phyloP scores from a whole-genome alignment of 139 green algal species.

The Chlorella sp. region DNA sequence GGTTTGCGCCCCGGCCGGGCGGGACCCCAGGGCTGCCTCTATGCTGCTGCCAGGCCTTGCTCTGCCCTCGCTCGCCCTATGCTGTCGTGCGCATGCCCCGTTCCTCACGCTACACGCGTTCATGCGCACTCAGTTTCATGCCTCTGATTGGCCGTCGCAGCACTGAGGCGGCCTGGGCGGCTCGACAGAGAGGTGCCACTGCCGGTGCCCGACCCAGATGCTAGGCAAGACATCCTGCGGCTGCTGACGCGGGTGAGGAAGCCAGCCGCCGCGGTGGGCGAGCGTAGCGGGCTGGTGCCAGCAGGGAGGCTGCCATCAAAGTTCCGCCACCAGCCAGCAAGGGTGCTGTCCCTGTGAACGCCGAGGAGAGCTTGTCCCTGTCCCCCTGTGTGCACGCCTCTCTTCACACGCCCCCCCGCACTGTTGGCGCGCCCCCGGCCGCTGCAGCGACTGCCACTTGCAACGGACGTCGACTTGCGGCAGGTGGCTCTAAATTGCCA shows the following conservation, averaged over 20 bases:
- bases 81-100: background rate
- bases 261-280: slow-evolving; percentile 54
- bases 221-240: slow-evolving; percentile 43
- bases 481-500: slow-evolving; percentile 69
- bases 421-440: no score
- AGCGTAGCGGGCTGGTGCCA: no score
- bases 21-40: background rate
- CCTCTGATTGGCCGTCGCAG: no score
- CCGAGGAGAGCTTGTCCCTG: no score
- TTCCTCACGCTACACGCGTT: background rate
- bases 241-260: slow-evolving; percentile 56
- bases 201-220: slow-evolving; percentile 22
- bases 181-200: slow-evolving; percentile 88
- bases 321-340: no score
- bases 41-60: background rate
- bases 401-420: no score
- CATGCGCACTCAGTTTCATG: no score
- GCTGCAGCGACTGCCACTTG: no score
- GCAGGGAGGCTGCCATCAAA: no score
- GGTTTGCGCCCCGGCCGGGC: background rate
- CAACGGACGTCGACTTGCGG: no score
- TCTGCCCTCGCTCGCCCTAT: background rate
- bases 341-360: no score
- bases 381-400: no score
- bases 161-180: slow-evolving; percentile 82